Base-by-base conservation (phyloP, 176 grass and related monocot species). In the Juncus effusus region DNA sequence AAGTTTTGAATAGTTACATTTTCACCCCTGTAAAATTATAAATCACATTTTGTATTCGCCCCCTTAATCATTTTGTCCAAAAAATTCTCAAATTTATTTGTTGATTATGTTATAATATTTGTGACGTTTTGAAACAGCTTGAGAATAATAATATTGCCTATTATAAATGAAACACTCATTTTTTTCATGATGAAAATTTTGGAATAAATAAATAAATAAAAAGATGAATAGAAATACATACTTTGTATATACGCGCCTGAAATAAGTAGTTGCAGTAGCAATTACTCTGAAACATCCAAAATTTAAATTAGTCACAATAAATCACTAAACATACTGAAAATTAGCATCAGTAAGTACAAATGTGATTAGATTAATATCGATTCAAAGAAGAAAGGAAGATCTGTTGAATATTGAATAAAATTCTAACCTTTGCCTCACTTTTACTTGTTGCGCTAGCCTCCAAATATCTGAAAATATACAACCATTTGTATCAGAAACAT, bases 201-300 rank as follows among this genome's bases (percentile, higher is more conserved):
- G 56, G 13, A 56, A 69, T 42, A 58, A 39, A 56, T 41, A 35
- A 5, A 3, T 35, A 42, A 56, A 7, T 54, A 72, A 40, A 72
- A 57, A 57, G 10, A 72, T 57, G 39, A 2, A 80, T 62, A 79
- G 13, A 79, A 45, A 59, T 45, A 42, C 13, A 78, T 93, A 99
- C 94, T 86, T 99, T 65, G 94, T 90, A 72, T 99, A 99, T 11
- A 99, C 94, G 54, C 85, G 88, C 69, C 88, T 99, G 76, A 99
- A 89, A 78, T 99, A 99, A 77, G 94, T 86, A 60, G 80, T 76
- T 76, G 94, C 88, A 12, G 94, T 99, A 74, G 94, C 94, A 61
- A 99, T 92, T 59, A 99, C 94, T 60, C 94, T 93, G 85, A 93
- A 89, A 86, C 40, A 63, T 74, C 62, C 56, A 69, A 60, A 15